Evolutionary conservation across 768 basidiomycete species (phyloP), one percentile per base, ranked within the genome.

Genomic region (Pleurotus djamor): DNA sequence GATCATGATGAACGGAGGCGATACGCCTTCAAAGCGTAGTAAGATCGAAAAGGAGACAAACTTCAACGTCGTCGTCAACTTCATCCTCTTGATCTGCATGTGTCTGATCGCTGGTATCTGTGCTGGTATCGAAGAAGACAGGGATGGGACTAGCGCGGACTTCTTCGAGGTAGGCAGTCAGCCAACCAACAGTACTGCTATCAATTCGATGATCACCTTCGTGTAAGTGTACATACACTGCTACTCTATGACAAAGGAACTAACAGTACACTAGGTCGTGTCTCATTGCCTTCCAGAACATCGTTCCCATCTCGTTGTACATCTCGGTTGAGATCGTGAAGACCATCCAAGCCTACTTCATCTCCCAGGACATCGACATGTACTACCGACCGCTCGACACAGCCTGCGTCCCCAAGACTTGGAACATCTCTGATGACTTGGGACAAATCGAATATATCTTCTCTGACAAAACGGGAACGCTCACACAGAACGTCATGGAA

Each of bases 41-140:
- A 98, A 96, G 80, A 98, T 98, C 68, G 95, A 98, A 77, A 91
- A 87, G 76, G 96, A 98, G 79, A 98, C 96, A 7, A 98, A 96
- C 72, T 96, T 95, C 80, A 98, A 98, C 68, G 96, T 98, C 63
- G 76, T 96, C 52, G 91, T 97, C 76, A 98, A 98, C 72, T 98
- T 98, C 68, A 73, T 81, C 45, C 72, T 97, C 60, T 78, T 98
- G 59, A 69, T 88, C 44, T 52, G 82, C 41, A 91, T 98, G 80
- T 97, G 95, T 71, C 63, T 86, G 5, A 71, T 88, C 34, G 83
- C 89, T 3, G 94, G 85, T 6, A 83, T 94, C 45, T 81, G 88
- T 66, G 91, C 83, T 65, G 96, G 94, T 1, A 68, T 90, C 56
- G 80, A 86, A 65, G 87, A 94, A 58, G 77, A 78, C 16, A 74